Evolutionary conservation across 148 eudicot genomes (phyloP).

Genomic region (Fagopyrum esculentum): DNA sequence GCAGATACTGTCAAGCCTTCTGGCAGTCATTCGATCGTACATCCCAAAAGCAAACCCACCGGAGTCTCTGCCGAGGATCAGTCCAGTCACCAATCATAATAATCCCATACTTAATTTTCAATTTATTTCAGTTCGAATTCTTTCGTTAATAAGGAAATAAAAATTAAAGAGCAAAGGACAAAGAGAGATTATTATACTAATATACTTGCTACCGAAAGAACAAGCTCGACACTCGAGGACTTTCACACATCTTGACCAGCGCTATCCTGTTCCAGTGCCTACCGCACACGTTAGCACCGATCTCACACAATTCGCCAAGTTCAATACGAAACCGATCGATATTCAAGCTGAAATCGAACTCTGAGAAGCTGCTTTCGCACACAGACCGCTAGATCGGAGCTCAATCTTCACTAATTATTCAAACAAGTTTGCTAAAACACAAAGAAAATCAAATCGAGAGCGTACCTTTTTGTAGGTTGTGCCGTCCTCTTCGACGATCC

Average conservation of each 20-base stretch:
- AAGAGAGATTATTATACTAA: not conserved
- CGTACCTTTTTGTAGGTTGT: constrained; percentile 76
- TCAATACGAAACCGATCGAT: not conserved
- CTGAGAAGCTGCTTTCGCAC: not conserved
- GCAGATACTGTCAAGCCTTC: not conserved
- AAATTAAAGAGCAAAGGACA: not conserved
- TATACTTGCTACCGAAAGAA: not conserved
- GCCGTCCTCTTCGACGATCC: constrained; percentile 91
- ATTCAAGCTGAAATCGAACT: not conserved
- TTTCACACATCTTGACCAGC: not conserved
- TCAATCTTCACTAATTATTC: not conserved
- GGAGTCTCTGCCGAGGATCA: not conserved
- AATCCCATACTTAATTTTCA: not conserved
- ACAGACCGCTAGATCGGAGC: constrained; percentile 1
- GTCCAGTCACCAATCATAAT: not conserved
- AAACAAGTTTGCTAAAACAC: not conserved
- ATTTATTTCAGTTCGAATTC: not conserved
- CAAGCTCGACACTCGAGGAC: not conserved
- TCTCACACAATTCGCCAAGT: not conserved
- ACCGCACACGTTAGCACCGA: not conserved
- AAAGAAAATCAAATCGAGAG: not conserved
- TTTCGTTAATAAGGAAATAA: not conserved
- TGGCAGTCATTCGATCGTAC: not conserved
- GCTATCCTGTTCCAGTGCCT: not conserved
- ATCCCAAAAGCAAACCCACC: constrained; percentile 5